Evolutionary conservation across 805 yeast genomes (phyloP).

Genomic region (Yarrowia deformans): DNA sequence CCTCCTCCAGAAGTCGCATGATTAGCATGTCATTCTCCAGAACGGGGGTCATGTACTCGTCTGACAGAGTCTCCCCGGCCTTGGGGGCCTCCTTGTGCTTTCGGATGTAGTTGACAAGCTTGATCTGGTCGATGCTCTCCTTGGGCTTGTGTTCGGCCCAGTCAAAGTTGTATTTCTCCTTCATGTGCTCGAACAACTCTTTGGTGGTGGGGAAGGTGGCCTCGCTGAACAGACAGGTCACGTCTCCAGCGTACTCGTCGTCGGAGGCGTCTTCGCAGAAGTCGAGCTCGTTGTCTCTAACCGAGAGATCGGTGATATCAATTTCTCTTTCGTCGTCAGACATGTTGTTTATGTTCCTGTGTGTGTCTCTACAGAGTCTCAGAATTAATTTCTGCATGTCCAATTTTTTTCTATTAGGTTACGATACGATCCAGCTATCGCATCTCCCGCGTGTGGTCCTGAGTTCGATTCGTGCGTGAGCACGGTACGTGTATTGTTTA

Average conservation of each 20-base stretch:
- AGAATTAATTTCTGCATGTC: conserved; percentile 5
- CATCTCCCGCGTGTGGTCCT: neutral
- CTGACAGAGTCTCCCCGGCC: conserved; percentile 40
- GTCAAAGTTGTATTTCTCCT: conserved; percentile 44
- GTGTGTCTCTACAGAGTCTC: neutral
- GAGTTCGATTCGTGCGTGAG: neutral
- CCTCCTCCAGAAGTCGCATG: conserved; percentile 45
- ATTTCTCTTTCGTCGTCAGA: conserved; percentile 38
- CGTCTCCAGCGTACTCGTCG: conserved; percentile 44
- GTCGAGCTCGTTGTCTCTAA: conserved; percentile 45
- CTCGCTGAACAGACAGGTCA: conserved; percentile 44
- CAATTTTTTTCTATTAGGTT: conserved; percentile 24
- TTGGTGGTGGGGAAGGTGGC: conserved; percentile 41
- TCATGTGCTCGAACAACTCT: conserved; percentile 44
- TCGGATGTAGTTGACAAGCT: conserved; percentile 47
- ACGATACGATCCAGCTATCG: conserved; percentile 23
- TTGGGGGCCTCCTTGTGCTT: conserved; percentile 40
- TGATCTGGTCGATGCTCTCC: conserved; percentile 46
- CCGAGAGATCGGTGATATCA: conserved; percentile 44
- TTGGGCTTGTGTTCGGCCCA: conserved; percentile 41
- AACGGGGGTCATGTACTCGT: conserved; percentile 45
- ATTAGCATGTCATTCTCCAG: conserved; percentile 46
- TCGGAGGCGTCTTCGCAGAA: conserved; percentile 45
- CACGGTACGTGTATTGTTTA: neutral
- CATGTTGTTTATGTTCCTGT: neutral